Percentiles rank a stretch among this genome's conserved stretches.
phyloP scores from a whole-genome alignment of 768 basidiomycete species.

The Cystofilobasidium bisporidii region DNA sequence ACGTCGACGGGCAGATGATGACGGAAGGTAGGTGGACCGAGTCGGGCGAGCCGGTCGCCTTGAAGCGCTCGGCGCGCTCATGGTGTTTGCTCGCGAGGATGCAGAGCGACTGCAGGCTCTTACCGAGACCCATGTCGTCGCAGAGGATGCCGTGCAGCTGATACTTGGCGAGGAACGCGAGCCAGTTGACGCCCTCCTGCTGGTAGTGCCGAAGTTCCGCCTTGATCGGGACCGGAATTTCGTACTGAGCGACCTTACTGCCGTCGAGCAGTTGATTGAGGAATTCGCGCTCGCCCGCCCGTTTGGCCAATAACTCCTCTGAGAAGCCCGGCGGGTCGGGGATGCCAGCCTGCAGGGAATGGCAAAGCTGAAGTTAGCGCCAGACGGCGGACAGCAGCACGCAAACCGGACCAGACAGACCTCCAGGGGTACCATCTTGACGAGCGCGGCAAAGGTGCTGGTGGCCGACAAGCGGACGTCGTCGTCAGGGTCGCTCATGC shows the following conservation, averaged over 20 bases:
- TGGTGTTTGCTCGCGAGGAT: constrained; percentile 88
- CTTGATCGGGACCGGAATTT: constrained; percentile 74
- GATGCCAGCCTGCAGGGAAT: constrained; percentile 63
- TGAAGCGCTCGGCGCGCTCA: constrained; percentile 62
- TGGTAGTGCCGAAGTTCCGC: constrained; percentile 95
- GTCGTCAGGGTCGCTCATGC: constrained; percentile 92
- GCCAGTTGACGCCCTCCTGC: constrained; percentile 96
- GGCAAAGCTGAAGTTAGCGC: neutral
- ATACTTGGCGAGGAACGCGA: constrained; percentile 95
- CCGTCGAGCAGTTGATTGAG: constrained; percentile 89
- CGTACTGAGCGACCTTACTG: constrained; percentile 82
- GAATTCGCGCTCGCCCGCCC: constrained; percentile 81
- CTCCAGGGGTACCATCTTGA: constrained; percentile 98
- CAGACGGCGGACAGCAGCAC: no score
- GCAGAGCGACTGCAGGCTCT: constrained; percentile 94
- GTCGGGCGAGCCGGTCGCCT: constrained; percentile 60
- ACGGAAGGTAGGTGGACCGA: constrained; percentile 81
- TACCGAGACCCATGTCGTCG: constrained; percentile 98
- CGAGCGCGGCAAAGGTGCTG: constrained; percentile 91
- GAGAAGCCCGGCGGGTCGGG: constrained; percentile 93
- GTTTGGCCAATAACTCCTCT: constrained; percentile 69
- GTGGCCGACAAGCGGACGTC: constrained; percentile 86
- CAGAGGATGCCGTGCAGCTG: constrained; percentile 96
- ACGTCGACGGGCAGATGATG: constrained; percentile 90
- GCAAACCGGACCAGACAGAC: constrained; percentile 43